Conservation (phyloP, 768 basidiomycete species). For the Rhodotorula babjevae region DNA sequence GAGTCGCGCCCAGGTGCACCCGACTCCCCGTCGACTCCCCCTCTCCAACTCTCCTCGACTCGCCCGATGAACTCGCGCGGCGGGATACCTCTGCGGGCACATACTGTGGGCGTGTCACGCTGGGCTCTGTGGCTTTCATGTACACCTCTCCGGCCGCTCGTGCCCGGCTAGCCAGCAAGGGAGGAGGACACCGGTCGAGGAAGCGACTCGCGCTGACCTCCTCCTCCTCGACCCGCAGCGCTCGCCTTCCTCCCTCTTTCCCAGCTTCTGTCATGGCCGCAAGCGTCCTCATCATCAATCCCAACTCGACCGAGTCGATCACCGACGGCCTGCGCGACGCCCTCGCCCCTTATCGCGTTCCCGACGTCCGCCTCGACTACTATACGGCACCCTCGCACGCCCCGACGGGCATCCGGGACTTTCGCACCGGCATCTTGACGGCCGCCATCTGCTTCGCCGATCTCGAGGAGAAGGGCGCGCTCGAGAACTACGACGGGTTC, state of each 20-base stretch:
- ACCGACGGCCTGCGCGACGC: conserved; percentile 26
- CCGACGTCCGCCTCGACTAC: conserved; percentile 7
- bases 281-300: conserved; percentile 39
- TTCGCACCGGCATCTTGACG: conserved; percentile 24
- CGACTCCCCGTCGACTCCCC: no score
- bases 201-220: background rate
- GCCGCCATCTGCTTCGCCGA: conserved; percentile 34
- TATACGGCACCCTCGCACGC: conserved; percentile 36
- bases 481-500: conserved; percentile 33
- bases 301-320: conserved; percentile 38
- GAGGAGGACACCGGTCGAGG: no score
- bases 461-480: conserved; percentile 1
- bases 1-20: no score
- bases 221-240: background rate
- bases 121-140: no score
- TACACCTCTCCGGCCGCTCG: no score
- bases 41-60: no score
- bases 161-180: no score
- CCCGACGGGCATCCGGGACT: conserved; percentile 32
- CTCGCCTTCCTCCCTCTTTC: background rate
- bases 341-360: conserved; percentile 15
- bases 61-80: no score
- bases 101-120: no score
- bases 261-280: background rate
- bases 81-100: no score